A percentile compares a stretch with the other conserved stretches of the same genome.
phyloP scores from a whole-genome alignment of 768 basidiomycete genomes.

The Kwoniella sp. region DNA sequence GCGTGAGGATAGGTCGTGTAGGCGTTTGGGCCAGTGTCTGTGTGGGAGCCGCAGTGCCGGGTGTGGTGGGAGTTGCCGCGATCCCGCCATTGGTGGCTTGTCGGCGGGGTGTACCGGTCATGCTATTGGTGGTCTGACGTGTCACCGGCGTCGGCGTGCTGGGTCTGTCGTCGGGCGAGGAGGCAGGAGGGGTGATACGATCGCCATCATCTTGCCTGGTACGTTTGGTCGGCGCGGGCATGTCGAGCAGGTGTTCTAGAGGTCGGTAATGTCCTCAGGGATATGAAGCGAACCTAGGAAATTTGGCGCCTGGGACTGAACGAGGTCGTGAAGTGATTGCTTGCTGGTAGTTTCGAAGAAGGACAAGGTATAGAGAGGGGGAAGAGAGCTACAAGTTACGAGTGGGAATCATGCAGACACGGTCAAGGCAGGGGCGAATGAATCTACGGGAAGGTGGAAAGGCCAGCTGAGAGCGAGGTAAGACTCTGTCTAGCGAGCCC shows the following conservation, averaged over 20 bases:
- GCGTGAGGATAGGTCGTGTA: slow-evolving; percentile 18
- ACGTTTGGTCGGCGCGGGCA: slow-evolving; percentile 21
- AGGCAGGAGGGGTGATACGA: neutral
- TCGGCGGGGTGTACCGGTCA: slow-evolving; percentile 9
- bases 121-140: slow-evolving; percentile 7
- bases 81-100: slow-evolving; percentile 3
- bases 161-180: neutral
- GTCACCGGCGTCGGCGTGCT: neutral
- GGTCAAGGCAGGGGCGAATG: neutral
- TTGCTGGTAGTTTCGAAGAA: neutral
- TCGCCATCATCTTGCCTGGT: slow-evolving; percentile 13
- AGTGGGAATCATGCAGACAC: neutral
- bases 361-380: neutral
- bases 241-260: too few species aligned
- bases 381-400: neutral
- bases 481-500: neutral
- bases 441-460: neutral
- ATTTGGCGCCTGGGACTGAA: neutral
- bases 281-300: neutral
- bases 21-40: slow-evolving; percentile 2
- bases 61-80: slow-evolving; percentile 1
- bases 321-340: neutral
- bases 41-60: slow-evolving; percentile 12
- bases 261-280: neutral
- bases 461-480: neutral